Percentiles rank a stretch among this genome's conserved stretches.
These are phyloP conservation scores for Stropharia rugosoannulata DNA, from an alignment of 768 basidiomycete species.

Conservation along the genomic window DNA sequence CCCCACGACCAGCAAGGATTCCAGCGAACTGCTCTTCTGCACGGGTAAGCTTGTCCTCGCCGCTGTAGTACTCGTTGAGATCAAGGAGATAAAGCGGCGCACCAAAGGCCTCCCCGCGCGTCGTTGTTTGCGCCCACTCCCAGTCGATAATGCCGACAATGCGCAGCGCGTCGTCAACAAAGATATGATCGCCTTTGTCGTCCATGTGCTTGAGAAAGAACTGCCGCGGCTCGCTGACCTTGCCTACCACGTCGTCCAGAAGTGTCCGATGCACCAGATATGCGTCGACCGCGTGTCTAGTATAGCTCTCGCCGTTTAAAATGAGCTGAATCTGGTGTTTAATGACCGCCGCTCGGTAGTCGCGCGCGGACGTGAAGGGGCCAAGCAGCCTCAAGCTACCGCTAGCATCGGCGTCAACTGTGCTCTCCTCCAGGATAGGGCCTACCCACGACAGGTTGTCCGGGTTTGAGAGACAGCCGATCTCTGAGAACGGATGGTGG, in stretches of 20 bases:
- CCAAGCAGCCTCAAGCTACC: conserved; percentile 1
- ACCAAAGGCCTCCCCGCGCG: conserved; percentile 4
- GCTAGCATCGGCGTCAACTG: not conserved
- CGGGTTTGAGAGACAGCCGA: conserved; percentile 1
- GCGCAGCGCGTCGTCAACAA: conserved; percentile 20
- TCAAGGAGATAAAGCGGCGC: conserved; percentile 6
- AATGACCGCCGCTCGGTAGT: not conserved
- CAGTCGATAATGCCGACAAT: conserved; percentile 27
- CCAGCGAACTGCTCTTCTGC: not conserved
- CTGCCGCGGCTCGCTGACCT: not conserved
- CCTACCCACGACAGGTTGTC: not conserved
- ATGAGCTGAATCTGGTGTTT: not conserved
- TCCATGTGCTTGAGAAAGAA: conserved; percentile 11
- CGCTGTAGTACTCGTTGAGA: not conserved
- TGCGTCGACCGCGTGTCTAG: not conserved
- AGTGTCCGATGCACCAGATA: not conserved
- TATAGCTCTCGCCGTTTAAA: conserved; percentile 1
- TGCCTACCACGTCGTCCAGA: not conserved
- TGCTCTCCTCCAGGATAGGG: not conserved
- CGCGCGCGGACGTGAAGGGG: not conserved
- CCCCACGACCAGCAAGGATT: not conserved
- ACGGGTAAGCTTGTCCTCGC: not conserved
- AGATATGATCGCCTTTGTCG: conserved; percentile 18
- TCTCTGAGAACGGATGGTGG: conserved; percentile 2
- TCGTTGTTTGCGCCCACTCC: conserved; percentile 21